Evolutionary conservation across 352 stramenopile genomes (phyloP).

Genomic region (Globisporangium cederbergense): DNA sequence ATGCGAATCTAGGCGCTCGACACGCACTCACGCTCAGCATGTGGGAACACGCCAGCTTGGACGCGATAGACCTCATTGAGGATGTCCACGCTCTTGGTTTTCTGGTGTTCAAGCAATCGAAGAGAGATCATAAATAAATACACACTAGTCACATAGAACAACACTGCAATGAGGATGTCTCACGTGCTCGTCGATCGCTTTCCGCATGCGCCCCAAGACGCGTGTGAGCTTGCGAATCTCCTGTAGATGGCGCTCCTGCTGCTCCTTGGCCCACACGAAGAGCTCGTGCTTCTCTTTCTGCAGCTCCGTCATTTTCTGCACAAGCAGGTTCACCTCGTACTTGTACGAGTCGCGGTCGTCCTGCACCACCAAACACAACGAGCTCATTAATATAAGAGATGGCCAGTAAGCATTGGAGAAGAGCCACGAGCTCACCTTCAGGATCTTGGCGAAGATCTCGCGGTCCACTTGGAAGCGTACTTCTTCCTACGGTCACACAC

Average conservation of each 20-base stretch:
- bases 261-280: constrained; percentile 62
- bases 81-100: constrained; percentile 33
- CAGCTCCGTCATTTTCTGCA: constrained; percentile 60
- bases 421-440: constrained; percentile 37
- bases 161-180: not conserved
- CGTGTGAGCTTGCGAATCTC: constrained; percentile 84
- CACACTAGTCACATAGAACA: not conserved
- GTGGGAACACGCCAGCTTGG: constrained; percentile 28
- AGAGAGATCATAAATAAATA: not conserved
- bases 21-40: not conserved
- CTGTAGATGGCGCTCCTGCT: constrained; percentile 70
- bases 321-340: constrained; percentile 61
- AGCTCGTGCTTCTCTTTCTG: constrained; percentile 76
- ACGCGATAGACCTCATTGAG: constrained; percentile 38
- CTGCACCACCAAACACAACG: constrained; percentile 18
- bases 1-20: not conserved
- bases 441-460: constrained; percentile 83
- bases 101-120: constrained; percentile 19
- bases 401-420: not conserved
- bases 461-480: constrained; percentile 79
- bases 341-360: constrained; percentile 79
- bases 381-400: not conserved
- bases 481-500: constrained; percentile 38
- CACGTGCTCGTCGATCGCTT: constrained; percentile 63
- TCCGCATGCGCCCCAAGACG: constrained; percentile 52